Percentiles rank a stretch among this genome's conserved stretches.
These are phyloP conservation scores for Ophiosphaerella herpotricha DNA, from an alignment of 2,329 filamentous ascomycete genomes.

Conservation along the genomic window DNA sequence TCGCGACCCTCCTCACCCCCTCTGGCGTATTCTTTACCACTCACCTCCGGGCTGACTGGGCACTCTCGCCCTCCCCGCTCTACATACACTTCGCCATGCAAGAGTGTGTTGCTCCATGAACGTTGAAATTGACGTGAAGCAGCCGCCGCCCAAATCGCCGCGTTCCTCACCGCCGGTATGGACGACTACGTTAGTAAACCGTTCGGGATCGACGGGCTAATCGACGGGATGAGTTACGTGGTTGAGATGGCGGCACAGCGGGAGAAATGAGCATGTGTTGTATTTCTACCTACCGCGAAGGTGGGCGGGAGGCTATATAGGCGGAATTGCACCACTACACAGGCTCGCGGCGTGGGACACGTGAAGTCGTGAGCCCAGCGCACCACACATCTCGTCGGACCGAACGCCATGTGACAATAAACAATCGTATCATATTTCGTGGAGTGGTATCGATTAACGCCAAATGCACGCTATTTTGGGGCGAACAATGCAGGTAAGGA, in stretches of 20 bases:
- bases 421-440: neutral
- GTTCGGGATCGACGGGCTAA: conserved; percentile 53
- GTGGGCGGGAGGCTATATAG: no score
- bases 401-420: neutral
- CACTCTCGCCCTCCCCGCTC: no score
- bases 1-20: no score
- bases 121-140: neutral
- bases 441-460: no score
- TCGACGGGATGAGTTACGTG: conserved; percentile 25
- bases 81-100: conserved; percentile 44
- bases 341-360: neutral
- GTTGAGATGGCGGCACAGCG: neutral
- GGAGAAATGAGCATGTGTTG: neutral
- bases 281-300: no score
- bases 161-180: conserved; percentile 39
- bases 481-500: no score
- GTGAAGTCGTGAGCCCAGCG: no score
- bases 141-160: conserved; percentile 36
- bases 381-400: neutral
- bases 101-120: no score
- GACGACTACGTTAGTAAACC: conserved; percentile 74
- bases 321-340: no score
- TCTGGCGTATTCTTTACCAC: no score
- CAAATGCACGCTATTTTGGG: no score
- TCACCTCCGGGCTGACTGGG: conserved; percentile 38